Conservation (phyloP, 352 stramenopile species). For the Globisporangium apiculatum region DNA sequence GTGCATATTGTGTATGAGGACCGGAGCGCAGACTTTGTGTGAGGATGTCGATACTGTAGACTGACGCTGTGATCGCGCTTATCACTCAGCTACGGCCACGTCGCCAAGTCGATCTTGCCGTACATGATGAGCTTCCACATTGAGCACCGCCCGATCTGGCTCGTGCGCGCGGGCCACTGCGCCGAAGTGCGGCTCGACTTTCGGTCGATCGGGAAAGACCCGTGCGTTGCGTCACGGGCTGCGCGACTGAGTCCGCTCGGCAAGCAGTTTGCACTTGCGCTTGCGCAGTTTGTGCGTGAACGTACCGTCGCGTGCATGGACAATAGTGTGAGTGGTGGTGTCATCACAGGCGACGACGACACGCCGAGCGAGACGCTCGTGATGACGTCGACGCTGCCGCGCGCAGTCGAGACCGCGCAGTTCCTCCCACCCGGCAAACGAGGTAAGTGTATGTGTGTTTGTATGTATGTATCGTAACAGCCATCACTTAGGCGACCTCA, state of each 20-base stretch:
- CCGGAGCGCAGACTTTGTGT: too few relatives aligned
- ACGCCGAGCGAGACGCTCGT: slow-evolving; percentile 41
- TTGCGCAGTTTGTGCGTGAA: slow-evolving; percentile 90
- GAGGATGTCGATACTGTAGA: too few relatives aligned
- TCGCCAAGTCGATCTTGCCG: slow-evolving; percentile 88
- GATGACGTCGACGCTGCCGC: slow-evolving; percentile 77
- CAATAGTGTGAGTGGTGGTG: slow-evolving; percentile 16
- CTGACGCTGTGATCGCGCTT: too few relatives aligned
- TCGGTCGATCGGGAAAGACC: slow-evolving; percentile 55
- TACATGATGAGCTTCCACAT: slow-evolving; percentile 96
- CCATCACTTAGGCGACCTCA: not conserved
- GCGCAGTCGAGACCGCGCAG: slow-evolving; percentile 66
- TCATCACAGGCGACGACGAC: slow-evolving; percentile 28
- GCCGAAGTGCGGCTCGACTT: slow-evolving; percentile 66
- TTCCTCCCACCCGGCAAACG: slow-evolving; percentile 37
- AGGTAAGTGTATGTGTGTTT: slow-evolving; percentile 24
- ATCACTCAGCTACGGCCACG: slow-evolving; percentile 54
- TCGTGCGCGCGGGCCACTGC: slow-evolving; percentile 87
- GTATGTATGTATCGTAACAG: not conserved
- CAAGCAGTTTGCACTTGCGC: slow-evolving; percentile 87
- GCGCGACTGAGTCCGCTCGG: slow-evolving; percentile 87
- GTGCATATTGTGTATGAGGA: not conserved
- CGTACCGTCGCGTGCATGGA: slow-evolving; percentile 48
- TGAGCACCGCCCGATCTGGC: slow-evolving; percentile 88
- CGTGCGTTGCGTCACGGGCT: slow-evolving; percentile 63